A percentile compares a stretch with the other conserved stretches of the same genome.
phyloP scores from a whole-genome alignment of 176 grass and related monocot genomes.

The Elaeis guineensis region DNA sequence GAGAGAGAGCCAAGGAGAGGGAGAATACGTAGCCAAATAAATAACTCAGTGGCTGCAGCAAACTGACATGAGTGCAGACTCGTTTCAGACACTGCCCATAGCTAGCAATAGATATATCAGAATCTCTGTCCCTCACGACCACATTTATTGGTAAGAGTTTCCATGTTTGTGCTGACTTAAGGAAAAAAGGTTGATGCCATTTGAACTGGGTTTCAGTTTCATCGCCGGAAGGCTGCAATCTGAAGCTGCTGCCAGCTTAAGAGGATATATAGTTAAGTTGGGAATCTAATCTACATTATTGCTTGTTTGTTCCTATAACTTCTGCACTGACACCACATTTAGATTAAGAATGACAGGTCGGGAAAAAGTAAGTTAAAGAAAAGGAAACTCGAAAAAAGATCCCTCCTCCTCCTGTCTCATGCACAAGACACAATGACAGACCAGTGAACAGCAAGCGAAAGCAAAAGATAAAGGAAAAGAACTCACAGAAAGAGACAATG shows the following conservation, averaged over 20 bases:
- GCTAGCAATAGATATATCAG: conserved; percentile 18
- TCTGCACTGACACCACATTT: conserved; percentile 19
- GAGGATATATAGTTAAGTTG: neutral
- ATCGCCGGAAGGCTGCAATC: neutral
- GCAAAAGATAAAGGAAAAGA: conserved; percentile 42
- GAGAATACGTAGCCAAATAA: too few species aligned
- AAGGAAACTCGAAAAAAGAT: conserved; percentile 17
- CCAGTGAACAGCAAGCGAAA: conserved; percentile 37
- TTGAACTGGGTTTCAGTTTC: conserved; percentile 5
- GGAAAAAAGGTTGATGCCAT: conserved; percentile 34
- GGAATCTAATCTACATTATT: neutral
- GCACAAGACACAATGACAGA: conserved; percentile 47
- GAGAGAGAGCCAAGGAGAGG: too few species aligned
- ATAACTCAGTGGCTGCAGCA: too few species aligned
- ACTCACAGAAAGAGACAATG: conserved; percentile 21
- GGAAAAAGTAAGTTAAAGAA: conserved; percentile 14
- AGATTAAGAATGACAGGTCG: neutral
- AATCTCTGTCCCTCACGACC: neutral
- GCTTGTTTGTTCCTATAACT: conserved; percentile 24
- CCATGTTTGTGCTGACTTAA: neutral
- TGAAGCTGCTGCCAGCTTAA: neutral
- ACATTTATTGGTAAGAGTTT: too few species aligned
- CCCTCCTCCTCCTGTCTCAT: conserved; percentile 15
- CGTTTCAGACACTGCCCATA: neutral
- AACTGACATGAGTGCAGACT: neutral